Base-by-base conservation (phyloP, 2,329 filamentous ascomycete species). In the Talaromyces atroroseus region DNA sequence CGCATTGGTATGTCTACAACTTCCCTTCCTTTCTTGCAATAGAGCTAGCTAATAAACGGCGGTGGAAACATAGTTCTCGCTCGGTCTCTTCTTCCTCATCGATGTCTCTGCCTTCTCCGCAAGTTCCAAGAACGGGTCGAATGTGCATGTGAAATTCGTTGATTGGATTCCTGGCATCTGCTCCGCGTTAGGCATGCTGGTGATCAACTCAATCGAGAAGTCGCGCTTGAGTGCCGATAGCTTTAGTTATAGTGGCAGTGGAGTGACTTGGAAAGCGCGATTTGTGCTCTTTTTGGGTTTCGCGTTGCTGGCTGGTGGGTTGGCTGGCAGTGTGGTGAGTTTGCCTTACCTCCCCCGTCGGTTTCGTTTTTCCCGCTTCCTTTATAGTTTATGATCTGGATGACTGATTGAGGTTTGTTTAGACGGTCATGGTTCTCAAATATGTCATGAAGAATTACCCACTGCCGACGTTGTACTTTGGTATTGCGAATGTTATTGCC, bases 151-250 rank as follows among this genome's bases (percentile, higher is more conserved):
- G 66, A 86, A 81, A 69, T 87, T 88, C 70, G 79, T 87, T 62
- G 85, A 88, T 75, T 88, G 85, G 85, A 84, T 88, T 63, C 85
- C 85, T 3, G 80, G 81, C 59, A 88, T 88, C 72, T 88, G 85
- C 76, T 85, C 82, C 45, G 78, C 82, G 59, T 77, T 88, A 32
- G 85, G 85, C 59, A 87, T 88, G 85, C 78, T 88, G 51, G 83
- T 88, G 63, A 87, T 88, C 76, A 88, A 88, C 71, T 83, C 79
- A 60, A 87, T 88, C 65, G 85, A 88, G 66, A 88, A 88, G 73
- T 80, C 82, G 24, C 77, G 84, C 42, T 70, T 88, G 56, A 80
- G 78, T 40, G 83, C 82, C 34, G 85, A 88, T 67, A 82, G 76
- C 65, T 87, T 84, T 67, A 82, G 79, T 58, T 87, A 87, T 70